phyloP scores from a whole-genome alignment of 164 flowering plant genomes.

The Malania oleifera region DNA sequence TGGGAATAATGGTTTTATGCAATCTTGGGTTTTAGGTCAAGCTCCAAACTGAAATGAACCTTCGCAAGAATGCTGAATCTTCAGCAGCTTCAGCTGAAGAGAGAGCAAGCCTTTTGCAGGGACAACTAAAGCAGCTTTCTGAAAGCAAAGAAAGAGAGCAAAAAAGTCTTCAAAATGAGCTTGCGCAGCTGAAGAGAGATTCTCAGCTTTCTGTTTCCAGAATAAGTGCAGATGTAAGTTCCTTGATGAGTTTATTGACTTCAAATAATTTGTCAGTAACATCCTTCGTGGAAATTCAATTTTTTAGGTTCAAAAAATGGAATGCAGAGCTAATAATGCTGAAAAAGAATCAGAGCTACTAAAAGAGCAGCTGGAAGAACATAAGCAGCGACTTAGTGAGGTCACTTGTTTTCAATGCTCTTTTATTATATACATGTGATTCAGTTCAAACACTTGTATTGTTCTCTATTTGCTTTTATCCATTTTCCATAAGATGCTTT shows the following conservation, averaged over 20 bases:
- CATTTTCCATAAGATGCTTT: too few relatives aligned
- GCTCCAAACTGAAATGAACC: constrained; percentile 54
- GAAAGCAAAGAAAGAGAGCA: constrained; percentile 65
- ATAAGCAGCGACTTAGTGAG: constrained; percentile 53
- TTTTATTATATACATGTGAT: too few relatives aligned
- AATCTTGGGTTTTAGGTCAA: constrained; percentile 41
- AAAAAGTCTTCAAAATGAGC: constrained; percentile 48
- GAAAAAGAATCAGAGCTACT: constrained; percentile 66
- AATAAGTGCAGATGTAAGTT: constrained; percentile 73
- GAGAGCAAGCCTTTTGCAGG: constrained; percentile 46
- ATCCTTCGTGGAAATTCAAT: constrained; percentile 2
- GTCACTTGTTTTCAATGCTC: constrained; percentile 20
- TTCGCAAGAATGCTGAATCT: constrained; percentile 70
- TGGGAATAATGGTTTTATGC: neutral
- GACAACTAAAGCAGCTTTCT: constrained; percentile 41
- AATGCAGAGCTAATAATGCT: constrained; percentile 70
- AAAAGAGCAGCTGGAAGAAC: constrained; percentile 58
- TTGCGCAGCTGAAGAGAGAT: constrained; percentile 49
- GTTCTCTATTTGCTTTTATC: neutral
- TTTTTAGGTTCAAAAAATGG: constrained; percentile 74
- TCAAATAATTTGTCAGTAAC: neutral
- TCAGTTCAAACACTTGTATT: neutral
- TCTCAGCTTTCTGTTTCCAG: constrained; percentile 67
- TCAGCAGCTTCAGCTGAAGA: constrained; percentile 61
- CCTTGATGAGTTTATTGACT: neutral